Percentiles rank a stretch among this genome's conserved stretches.
These are phyloP conservation scores for Paraconiothyrium sp. DNA, from an alignment of 2,329 filamentous ascomycete genomes.

Conservation along the genomic window DNA sequence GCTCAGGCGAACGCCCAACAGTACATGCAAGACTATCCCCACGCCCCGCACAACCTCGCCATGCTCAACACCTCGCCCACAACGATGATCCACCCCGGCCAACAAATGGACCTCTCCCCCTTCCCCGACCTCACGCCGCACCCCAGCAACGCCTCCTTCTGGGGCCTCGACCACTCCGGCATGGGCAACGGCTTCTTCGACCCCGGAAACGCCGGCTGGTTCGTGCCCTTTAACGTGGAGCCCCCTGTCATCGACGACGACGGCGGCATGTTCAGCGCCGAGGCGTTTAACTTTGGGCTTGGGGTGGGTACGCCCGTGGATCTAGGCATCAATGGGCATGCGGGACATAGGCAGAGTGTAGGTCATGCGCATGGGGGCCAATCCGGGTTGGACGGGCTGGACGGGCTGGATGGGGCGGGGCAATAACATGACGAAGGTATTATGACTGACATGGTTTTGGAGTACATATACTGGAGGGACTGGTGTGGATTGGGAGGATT, in stretches of 20 bases:
- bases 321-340: slow-evolving; percentile 27
- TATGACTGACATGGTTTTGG: slow-evolving; percentile 12
- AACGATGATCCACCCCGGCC: slow-evolving; percentile 40
- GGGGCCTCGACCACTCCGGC: slow-evolving; percentile 46
- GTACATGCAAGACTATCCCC: slow-evolving; percentile 58
- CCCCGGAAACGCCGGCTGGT: slow-evolving; percentile 74
- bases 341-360: slow-evolving; percentile 14
- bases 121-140: slow-evolving; percentile 46
- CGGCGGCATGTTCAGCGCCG: slow-evolving; percentile 35
- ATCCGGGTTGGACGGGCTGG: slow-evolving; percentile 15
- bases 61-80: slow-evolving; percentile 47
- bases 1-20: slow-evolving; percentile 36
- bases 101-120: slow-evolving; percentile 44
- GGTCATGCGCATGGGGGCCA: not conserved
- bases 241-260: slow-evolving; percentile 64
- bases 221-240: slow-evolving; percentile 91
- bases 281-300: slow-evolving; percentile 37
- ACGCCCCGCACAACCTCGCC: slow-evolving; percentile 56
- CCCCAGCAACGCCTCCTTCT: slow-evolving; percentile 42
- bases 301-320: slow-evolving; percentile 30
- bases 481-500: not conserved
- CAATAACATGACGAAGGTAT: not conserved
- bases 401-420: slow-evolving; percentile 6
- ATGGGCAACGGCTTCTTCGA: slow-evolving; percentile 47
- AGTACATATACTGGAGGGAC: not conserved